A percentile compares a stretch with the other conserved stretches of the same genome.
phyloP scores from a whole-genome alignment of 768 basidiomycete genomes.

The Tricholomella constricta region DNA sequence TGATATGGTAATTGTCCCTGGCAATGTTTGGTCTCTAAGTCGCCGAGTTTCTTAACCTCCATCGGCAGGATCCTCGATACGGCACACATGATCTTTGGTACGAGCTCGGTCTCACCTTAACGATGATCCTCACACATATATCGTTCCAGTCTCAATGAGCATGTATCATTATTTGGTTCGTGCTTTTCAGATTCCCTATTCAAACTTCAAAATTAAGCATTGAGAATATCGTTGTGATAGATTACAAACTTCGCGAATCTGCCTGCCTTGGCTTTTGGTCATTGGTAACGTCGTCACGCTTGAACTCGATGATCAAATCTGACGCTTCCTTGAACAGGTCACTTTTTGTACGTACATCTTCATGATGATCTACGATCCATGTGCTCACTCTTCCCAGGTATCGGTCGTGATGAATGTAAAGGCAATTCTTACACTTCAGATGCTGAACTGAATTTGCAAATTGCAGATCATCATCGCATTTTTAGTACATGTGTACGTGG shows the following conservation, averaged over 20 bases:
- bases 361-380: neutral
- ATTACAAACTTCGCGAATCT: constrained; percentile 40
- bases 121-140: neutral
- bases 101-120: neutral
- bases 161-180: constrained; percentile 42
- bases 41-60: too few species aligned
- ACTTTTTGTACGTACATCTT: constrained; percentile 29
- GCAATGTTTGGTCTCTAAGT: too few species aligned
- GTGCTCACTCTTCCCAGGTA: constrained; percentile 15
- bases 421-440: neutral
- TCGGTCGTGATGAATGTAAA: constrained; percentile 29
- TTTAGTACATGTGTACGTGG: constrained; percentile 34
- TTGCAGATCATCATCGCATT: constrained; percentile 30
- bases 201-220: too few species aligned
- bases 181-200: neutral
- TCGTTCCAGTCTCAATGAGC: constrained; percentile 27
- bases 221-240: constrained; percentile 15
- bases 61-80: constrained; percentile 31
- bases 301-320: neutral
- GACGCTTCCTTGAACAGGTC: constrained; percentile 26
- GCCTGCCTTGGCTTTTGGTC: constrained; percentile 30
- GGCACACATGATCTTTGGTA: constrained; percentile 31
- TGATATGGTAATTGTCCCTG: constrained; percentile 36
- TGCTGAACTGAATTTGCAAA: neutral
- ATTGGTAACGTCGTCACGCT: constrained; percentile 32